Percentiles rank a stretch among this genome's conserved stretches.
Evolutionary conservation across 345 rosid genomes (phyloP).

Genomic region (Zanthoxylum bungeanum): DNA sequence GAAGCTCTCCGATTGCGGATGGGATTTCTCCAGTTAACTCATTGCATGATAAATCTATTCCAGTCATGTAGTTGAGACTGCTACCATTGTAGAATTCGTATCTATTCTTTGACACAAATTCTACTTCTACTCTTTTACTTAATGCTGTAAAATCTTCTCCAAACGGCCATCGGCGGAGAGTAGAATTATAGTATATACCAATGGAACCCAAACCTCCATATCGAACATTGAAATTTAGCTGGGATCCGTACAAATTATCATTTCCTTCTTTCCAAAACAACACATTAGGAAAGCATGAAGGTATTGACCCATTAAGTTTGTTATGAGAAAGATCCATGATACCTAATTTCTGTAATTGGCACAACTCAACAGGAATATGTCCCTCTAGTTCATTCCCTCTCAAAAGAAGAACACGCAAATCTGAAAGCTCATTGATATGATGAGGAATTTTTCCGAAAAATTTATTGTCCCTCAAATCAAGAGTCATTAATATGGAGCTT

Average conservation of each 20-base stretch:
- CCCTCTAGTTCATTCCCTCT: neutral
- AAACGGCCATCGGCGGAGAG: neutral
- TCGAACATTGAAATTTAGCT: fast-evolving
- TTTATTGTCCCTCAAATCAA: neutral
- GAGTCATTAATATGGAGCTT: neutral
- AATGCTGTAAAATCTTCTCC: fast-evolving
- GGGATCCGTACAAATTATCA: neutral
- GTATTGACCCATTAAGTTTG: conserved; percentile 2
- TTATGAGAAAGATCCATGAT: conserved; percentile 10
- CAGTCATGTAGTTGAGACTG: neutral
- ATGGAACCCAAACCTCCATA: neutral
- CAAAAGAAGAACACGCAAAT: neutral
- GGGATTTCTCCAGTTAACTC: conserved; percentile 21
- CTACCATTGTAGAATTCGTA: conserved; percentile 22
- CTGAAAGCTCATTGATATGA: neutral
- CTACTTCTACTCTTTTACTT: neutral
- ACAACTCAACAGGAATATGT: neutral
- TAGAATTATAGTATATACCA: neutral
- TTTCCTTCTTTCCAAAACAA: neutral
- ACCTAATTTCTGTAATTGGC: neutral
- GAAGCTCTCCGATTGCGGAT: conserved; percentile 15
- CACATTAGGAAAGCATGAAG: neutral
- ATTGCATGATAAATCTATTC: conserved; percentile 24
- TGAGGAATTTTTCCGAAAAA: neutral
- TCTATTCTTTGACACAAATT: conserved; percentile 18